Evolutionary conservation across 345 rosid genomes (phyloP), one percentile per base, ranked within the genome.

Genomic region (Mangifera indica): DNA sequence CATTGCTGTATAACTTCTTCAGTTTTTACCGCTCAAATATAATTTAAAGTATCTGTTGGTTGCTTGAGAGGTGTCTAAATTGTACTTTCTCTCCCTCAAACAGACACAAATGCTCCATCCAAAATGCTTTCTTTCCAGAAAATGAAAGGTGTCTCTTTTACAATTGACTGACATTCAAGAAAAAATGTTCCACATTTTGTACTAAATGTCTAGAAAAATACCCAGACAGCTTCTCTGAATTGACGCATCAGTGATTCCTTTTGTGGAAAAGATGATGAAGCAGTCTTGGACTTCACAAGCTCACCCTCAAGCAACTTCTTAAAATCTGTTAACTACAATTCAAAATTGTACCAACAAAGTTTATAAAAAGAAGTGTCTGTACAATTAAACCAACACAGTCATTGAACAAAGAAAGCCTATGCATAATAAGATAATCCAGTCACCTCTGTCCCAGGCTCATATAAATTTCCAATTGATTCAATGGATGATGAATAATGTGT

Each of bases 191-290:
- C 42, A 5, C 7, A 25, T 15, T 64, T 64, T 17, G 18, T 44
- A 32, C n/a, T 54, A 55, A 51, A 70, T 74, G 2, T 66, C 20
- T 34, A 51, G 49, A 72, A 66, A 32, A 82, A 74, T 87, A 91
- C 97, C 98, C 98, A 94, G 54, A 92, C 82, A 42, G 91, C 93
- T 75, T 89, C 96, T 71, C 83, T 81, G 73, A 90, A 90, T 77
- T 90, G 92, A 22, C 93, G 88, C 73, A 92, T 73, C 74, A 87
- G 64, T 24, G 65, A 84, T 72, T 86, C 80, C 73, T 83, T 81
- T 74, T 78, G 85, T 2, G 82, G 62, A 80, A 51, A 74, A 14
- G 84, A 82, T 69, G 89, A 74, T 46, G 88, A 60, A 63, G 69
- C 62, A 54, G 87, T 72, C 81, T 84, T 85, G 67, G 79, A 74